Evolutionary conservation across 2,329 filamentous ascomycete genomes (phyloP), one percentile per base, ranked within the genome.

Genomic region (Coniella vitis): DNA sequence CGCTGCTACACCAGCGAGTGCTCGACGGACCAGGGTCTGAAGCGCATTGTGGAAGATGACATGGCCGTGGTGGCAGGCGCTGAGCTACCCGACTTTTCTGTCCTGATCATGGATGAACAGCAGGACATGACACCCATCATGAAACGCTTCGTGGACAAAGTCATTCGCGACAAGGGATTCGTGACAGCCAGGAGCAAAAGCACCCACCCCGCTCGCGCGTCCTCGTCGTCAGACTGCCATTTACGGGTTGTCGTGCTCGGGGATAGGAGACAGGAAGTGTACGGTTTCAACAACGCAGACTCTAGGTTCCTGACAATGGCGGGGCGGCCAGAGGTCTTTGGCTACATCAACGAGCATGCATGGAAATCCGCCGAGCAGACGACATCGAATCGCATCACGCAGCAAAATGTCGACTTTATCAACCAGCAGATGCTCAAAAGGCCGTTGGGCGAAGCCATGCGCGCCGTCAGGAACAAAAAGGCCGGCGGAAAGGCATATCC

Each of bases 401-500:
- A 46, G 46, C 50, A 49, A 20, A 52, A 52, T 14, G 34, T 52
- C 14, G 50, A 52, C 25, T 52, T 52, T 3, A 49, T 52, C 34
- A 52, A 52, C 38, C 50, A 52, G 32, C 50, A 52, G 42, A 52
- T 52, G 46, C 42, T 52, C n/a, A 52, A 49, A 17, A 39, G 43
- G 10, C 50, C 50, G 2, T 29, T 36, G 3, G 50, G 50, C 7
- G 40, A 34, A 34, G 49, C 37, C 4, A 52, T 52, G 50, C 46
- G 38, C 36, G 50, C 50, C 17, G 42, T 46, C 32, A 49, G 42
- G 21, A 49, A 45, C 3, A 36, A 48, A 20, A 49, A 17, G 7
- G 14, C 29, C 20, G 38, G 43, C 12, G 46, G 46, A 0, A 7
- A 3, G 3, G 41, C 41, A 1, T 52, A 40, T 22, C 46, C 46